phyloP scores from a whole-genome alignment of 176 grass and related monocot species.

The Luzula sylvatica region DNA sequence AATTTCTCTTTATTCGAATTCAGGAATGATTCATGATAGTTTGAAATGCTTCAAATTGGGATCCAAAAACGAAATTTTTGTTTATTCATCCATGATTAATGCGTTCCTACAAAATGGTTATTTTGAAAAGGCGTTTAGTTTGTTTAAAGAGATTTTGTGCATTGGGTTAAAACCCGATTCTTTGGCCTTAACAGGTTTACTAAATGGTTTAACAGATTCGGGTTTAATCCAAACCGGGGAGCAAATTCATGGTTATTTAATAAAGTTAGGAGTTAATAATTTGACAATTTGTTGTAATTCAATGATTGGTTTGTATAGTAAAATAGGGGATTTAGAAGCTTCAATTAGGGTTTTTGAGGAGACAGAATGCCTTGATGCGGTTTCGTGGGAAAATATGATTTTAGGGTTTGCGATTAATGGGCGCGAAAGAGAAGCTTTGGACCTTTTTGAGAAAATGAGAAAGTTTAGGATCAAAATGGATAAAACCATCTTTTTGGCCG shows the following conservation, averaged over 20 bases:
- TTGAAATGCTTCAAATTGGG: conserved; percentile 55
- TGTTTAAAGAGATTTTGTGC: conserved; percentile 44
- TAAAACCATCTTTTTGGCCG: conserved; percentile 33
- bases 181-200: conserved; percentile 40
- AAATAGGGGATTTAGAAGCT: conserved; percentile 34
- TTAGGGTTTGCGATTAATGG: conserved; percentile 49
- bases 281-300: conserved; percentile 51
- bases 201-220: conserved; percentile 37
- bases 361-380: conserved; percentile 32
- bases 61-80: conserved; percentile 31
- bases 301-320: conserved; percentile 60
- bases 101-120: conserved; percentile 31
- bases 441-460: conserved; percentile 51
- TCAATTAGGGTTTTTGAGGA: conserved; percentile 42
- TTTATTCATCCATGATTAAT: conserved; percentile 66
- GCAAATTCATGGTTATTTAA: conserved; percentile 45
- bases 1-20: conserved; percentile 52
- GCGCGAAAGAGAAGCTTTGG: conserved; percentile 31
- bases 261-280: conserved; percentile 44
- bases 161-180: conserved; percentile 28
- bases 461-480: conserved; percentile 23
- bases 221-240: conserved; percentile 39
- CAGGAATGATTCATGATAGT: conserved; percentile 26
- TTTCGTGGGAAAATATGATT: conserved; percentile 59
- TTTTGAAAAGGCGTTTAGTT: conserved; percentile 36